A percentile compares a stretch with the other conserved stretches of the same genome.
These are phyloP conservation scores for Penicillium cosmopolitanum DNA, from an alignment of 495 filamentous ascomycete genomes.

Conservation along the genomic window DNA sequence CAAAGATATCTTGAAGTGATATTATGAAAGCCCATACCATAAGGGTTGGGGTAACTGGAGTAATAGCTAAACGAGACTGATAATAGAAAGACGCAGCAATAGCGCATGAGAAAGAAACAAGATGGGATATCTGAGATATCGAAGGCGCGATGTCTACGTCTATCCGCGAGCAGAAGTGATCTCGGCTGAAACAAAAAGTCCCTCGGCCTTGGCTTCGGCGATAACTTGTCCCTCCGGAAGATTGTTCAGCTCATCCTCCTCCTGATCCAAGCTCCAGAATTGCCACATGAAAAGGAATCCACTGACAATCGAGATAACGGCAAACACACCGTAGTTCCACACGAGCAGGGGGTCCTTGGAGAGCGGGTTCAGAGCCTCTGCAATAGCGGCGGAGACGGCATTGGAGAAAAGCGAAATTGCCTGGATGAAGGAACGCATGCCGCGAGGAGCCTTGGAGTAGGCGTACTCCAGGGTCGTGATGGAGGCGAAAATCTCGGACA, in stretches of 20 bases:
- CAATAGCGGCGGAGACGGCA: slow-evolving; percentile 66
- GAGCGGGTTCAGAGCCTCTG: slow-evolving; percentile 63
- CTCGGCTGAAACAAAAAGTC: slow-evolving; percentile 17
- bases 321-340: slow-evolving; percentile 67
- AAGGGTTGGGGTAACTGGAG: too few species aligned
- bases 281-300: slow-evolving; percentile 61
- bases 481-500: slow-evolving; percentile 70
- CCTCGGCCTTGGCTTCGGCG: slow-evolving; percentile 21
- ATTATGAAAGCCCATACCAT: too few species aligned
- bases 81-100: too few species aligned
- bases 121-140: too few species aligned
- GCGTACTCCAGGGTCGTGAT: slow-evolving; percentile 75
- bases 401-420: slow-evolving; percentile 69
- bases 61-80: too few species aligned
- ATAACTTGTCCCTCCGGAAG: slow-evolving; percentile 26
- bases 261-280: slow-evolving; percentile 57
- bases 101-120: too few species aligned
- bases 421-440: slow-evolving; percentile 75
- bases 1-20: too few species aligned
- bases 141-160: too few species aligned
- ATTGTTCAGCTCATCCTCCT: slow-evolving; percentile 70
- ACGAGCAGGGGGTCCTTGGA: slow-evolving; percentile 67
- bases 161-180: slow-evolving; percentile 14
- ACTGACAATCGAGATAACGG: slow-evolving; percentile 60
- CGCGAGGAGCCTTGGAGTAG: slow-evolving; percentile 79